phyloP scores from a whole-genome alignment of 371 early-diverging fungal species.

The Saksenaea vasiformis region DNA sequence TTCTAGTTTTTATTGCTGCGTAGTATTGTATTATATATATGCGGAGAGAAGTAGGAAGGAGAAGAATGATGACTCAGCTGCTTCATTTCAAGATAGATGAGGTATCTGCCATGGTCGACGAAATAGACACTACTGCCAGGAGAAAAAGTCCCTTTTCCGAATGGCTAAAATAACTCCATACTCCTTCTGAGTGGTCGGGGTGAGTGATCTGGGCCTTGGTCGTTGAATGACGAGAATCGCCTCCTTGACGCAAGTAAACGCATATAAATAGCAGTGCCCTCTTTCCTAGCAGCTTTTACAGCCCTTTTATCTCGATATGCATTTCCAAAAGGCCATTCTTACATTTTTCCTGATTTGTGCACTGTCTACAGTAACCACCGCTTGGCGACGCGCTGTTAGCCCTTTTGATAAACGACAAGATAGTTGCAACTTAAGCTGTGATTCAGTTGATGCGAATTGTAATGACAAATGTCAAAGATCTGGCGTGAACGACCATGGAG shows the following conservation, averaged over 20 bases:
- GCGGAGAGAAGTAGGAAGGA: background rate
- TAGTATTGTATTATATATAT: background rate
- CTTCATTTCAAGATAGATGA: background rate
- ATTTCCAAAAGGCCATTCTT: background rate
- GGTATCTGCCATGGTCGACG: background rate
- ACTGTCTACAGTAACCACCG: slow-evolving; percentile 2
- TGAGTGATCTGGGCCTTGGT: background rate
- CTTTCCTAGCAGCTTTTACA: background rate
- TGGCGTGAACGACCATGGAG: slow-evolving; percentile 10
- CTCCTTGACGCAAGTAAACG: background rate
- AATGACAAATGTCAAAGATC: background rate
- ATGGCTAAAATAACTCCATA: background rate
- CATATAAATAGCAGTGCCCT: background rate
- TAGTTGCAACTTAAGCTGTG: slow-evolving; percentile 24
- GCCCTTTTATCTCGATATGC: background rate
- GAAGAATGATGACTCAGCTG: background rate
- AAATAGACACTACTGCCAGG: background rate
- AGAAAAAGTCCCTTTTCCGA: background rate
- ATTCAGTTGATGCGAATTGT: slow-evolving; percentile 26
- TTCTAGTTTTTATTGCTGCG: background rate
- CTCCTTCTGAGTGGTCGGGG: background rate
- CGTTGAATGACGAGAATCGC: background rate
- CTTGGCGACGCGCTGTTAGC: background rate
- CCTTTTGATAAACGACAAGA: slow-evolving; percentile 12
- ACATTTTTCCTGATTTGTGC: background rate